A percentile compares a stretch with the other conserved stretches of the same genome.
Conservation (phyloP, 179 eudicot genomes). For the Patellifolia procumbens region DNA sequence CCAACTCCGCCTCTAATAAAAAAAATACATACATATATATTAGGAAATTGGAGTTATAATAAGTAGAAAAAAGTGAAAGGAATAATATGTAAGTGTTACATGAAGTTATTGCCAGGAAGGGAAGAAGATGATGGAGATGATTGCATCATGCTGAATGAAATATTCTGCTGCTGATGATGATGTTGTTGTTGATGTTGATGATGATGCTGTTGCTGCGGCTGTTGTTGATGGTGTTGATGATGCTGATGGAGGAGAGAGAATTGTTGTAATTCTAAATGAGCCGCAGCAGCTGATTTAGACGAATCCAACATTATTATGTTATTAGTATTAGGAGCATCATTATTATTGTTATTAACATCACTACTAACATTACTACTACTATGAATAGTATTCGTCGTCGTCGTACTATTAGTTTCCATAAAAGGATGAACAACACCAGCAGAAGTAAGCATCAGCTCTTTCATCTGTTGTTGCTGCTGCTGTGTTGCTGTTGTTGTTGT, state of each 20-base stretch:
- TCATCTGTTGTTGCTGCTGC: constrained; percentile 3
- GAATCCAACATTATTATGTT: too few species aligned
- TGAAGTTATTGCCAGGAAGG: constrained; percentile 27
- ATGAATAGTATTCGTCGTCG: background rate
- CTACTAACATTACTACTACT: background rate
- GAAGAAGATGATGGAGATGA: constrained; percentile 42
- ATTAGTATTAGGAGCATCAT: background rate
- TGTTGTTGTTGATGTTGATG: constrained; percentile 20
- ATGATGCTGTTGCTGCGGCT: constrained; percentile 12
- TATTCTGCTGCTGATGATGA: constrained; percentile 29
- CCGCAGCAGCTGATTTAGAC: background rate
- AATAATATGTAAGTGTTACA: background rate
- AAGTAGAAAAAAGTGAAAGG: background rate
- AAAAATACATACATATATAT: background rate
- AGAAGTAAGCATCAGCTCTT: constrained; percentile 8
- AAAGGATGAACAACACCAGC: constrained; percentile 15
- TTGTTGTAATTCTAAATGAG: constrained; percentile 28
- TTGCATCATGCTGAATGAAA: constrained; percentile 41
- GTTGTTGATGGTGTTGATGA: constrained; percentile 18
- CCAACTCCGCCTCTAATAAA: constrained; percentile 7
- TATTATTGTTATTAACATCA: background rate
- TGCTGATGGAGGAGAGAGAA: constrained; percentile 26
- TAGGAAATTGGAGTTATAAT: too few species aligned
- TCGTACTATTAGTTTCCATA: constrained; percentile 7
- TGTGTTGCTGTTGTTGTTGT: background rate